Evolutionary conservation across 176 grass and related monocot genomes (phyloP).

Genomic region (Ampelocalamus luodianensis): DNA sequence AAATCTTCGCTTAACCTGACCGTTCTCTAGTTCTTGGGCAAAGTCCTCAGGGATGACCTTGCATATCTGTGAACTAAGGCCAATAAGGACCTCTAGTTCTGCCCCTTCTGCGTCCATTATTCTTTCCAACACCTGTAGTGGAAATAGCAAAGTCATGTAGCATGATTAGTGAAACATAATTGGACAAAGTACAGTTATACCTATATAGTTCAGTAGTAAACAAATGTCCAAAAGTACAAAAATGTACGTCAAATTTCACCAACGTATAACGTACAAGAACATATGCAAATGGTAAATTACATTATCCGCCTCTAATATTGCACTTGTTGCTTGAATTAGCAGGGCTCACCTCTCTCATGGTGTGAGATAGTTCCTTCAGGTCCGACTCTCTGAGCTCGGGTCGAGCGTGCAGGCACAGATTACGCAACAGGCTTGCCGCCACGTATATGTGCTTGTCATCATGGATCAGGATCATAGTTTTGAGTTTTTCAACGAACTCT

Average conservation of each 20-base stretch:
- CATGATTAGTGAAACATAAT: background rate
- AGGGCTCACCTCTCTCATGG: background rate
- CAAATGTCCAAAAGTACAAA: background rate
- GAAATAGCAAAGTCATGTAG: too few species aligned
- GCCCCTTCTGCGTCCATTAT: constrained; percentile 1
- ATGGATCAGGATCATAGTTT: background rate
- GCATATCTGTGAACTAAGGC: background rate
- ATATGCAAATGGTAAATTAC: background rate
- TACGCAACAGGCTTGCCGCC: too few species aligned
- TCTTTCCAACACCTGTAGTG: background rate
- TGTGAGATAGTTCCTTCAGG: background rate
- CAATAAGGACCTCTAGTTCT: constrained; percentile 19
- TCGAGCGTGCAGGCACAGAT: background rate
- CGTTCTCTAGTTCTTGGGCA: background rate
- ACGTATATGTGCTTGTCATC: background rate
- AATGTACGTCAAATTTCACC: background rate
- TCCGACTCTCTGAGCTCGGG: background rate
- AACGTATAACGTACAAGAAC: background rate
- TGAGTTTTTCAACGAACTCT: background rate
- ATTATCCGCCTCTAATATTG: background rate
- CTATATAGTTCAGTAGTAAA: background rate
- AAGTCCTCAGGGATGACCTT: background rate
- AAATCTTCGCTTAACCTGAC: constrained; percentile 12
- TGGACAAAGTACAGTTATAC: background rate
- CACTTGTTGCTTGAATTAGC: background rate